phyloP scores from a whole-genome alignment of 345 rosid species.

The Nephelium lappaceum region DNA sequence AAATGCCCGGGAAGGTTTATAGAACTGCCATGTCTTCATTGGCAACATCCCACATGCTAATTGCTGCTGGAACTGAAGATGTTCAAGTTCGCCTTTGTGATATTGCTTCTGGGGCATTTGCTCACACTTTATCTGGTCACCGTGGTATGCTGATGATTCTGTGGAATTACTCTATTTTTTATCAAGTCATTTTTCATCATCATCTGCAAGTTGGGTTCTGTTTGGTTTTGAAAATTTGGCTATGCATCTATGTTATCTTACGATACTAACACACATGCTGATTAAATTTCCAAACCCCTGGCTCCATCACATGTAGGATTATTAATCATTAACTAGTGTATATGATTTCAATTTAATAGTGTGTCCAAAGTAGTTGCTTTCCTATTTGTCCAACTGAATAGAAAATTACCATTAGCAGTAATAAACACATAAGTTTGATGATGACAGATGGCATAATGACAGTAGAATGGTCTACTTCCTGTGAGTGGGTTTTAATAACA shows the following conservation, averaged over 20 bases:
- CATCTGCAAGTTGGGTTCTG: neutral
- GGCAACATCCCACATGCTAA: conserved; percentile 85
- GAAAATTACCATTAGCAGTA: neutral
- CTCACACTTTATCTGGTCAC: conserved; percentile 95
- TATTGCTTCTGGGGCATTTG: conserved; percentile 85
- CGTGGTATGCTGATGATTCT: conserved; percentile 59
- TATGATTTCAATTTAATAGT: neutral
- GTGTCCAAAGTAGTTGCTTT: neutral
- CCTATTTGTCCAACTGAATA: neutral
- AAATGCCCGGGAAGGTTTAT: conserved; percentile 96
- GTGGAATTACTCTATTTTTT: conserved; percentile 12
- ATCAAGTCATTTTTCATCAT: neutral
- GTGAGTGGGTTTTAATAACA: conserved; percentile 88
- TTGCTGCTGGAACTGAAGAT: conserved; percentile 95
- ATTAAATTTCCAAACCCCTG: neutral
- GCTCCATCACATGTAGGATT: neutral
- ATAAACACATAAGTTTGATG: conserved; percentile 16
- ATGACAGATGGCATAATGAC: conserved; percentile 88
- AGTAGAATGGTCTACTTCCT: conserved; percentile 93
- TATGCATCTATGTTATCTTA: neutral
- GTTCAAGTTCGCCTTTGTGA: conserved; percentile 97
- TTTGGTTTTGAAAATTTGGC: neutral
- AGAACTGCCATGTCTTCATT: conserved; percentile 86
- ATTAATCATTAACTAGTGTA: neutral
- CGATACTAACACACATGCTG: neutral